Base-by-base conservation (phyloP, 768 basidiomycete species). In the Kwoniella bestiolae region DNA sequence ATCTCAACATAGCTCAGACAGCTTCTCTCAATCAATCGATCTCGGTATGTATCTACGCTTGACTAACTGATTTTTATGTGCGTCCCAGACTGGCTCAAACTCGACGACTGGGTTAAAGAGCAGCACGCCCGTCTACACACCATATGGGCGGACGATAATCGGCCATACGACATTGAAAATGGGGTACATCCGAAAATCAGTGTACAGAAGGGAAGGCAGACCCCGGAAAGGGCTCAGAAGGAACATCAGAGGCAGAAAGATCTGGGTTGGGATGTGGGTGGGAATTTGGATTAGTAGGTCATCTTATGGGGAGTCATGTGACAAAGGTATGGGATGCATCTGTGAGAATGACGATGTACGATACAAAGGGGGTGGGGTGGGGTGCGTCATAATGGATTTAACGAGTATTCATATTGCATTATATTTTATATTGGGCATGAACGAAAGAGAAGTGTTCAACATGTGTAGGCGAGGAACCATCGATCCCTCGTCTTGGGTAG, bases 231-330 rank as follows among this genome's bases (percentile, higher is more conserved):
- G 25, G 78, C 78, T 18, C 60, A 47, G 32, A 74, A 79, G 60
- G 81, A 82, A 65, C 76, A 78, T 61, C 64, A 80, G 65, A 44
- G 80, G 53, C 81, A 82, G 56, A 80, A 79, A 63, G 76, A 79
- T 44, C 44, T 73, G 18, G 81, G 81, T 7, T 82, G 81, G 81
- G 79, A 82, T 69, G 80, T 81, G 1, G 62, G 65, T 31, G 77
- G 75, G 51, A 78, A 78, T 65, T 26, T 79, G 23, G 63, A 63
- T 47, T 63, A 38, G 21, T 56, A n/a, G 31, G 35, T 9, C 7
- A 31, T 56, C 14, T 56, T 5, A 56, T 56, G 38, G 38, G 38
- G 5, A n/a, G 18, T 41, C 8, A 41, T 41, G 38, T 41, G 38
- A n/a, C n/a, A n/a, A n/a, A n/a, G n/a, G n/a, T n/a, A n/a, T n/a